Percentiles rank a stretch among this genome's conserved stretches.
Evolutionary conservation across 345 rosid species (phyloP).

Genomic region (Camelina neglecta): DNA sequence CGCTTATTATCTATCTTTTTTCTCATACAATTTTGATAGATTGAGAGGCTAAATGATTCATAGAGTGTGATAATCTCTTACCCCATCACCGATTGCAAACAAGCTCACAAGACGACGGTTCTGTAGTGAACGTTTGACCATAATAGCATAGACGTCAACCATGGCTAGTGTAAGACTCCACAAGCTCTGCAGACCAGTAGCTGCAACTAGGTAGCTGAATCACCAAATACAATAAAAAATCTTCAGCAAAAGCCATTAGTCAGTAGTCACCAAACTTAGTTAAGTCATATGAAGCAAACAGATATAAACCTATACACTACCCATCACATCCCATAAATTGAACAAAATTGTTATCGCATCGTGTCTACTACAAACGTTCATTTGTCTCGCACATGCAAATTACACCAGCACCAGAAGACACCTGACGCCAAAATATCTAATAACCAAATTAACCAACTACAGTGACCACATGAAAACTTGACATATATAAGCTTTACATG

Average conservation of each 20-base stretch:
- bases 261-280: background rate
- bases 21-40: background rate
- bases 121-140: slow-evolving; percentile 71
- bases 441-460: slow-evolving; percentile 1
- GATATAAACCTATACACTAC: background rate
- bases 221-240: slow-evolving; percentile 29
- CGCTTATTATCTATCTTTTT: background rate
- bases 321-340: background rate
- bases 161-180: slow-evolving; percentile 78
- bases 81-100: slow-evolving; percentile 87
- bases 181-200: slow-evolving; percentile 73
- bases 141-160: slow-evolving; percentile 66
- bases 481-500: too few relatives aligned
- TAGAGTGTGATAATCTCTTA: slow-evolving; percentile 40
- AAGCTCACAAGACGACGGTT: slow-evolving; percentile 55
- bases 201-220: slow-evolving; percentile 76
- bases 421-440: background rate
- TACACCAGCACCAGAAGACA: background rate
- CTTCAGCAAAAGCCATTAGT: background rate
- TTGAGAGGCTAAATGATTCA: background rate
- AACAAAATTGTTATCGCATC: background rate
- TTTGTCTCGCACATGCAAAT: background rate
- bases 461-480: background rate
- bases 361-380: background rate
- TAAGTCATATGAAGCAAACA: background rate